Conservation (phyloP, 2,329 filamentous ascomycete species). For the Byssochlamys sp. region DNA sequence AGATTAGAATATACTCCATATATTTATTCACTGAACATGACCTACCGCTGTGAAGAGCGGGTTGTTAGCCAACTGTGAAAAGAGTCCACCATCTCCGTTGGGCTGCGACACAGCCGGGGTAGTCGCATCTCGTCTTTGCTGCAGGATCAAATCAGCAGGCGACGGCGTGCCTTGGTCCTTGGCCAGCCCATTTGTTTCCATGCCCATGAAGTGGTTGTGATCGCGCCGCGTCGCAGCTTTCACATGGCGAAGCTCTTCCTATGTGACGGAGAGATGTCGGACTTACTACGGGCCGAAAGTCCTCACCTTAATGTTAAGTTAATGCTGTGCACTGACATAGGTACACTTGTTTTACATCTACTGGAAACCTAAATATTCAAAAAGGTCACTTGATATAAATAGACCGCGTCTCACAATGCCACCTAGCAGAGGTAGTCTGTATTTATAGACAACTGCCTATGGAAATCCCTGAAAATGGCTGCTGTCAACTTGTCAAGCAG, state of each 20-base stretch:
- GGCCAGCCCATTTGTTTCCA: constrained; percentile 28
- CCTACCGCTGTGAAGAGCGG: constrained; percentile 43
- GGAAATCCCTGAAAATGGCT: neutral
- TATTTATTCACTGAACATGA: constrained; percentile 1
- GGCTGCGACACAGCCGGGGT: constrained; percentile 18
- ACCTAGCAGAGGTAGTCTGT: too few relatives aligned
- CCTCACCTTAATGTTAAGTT: neutral
- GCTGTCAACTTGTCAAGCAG: neutral
- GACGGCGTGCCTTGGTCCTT: constrained; percentile 19
- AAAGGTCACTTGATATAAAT: neutral
- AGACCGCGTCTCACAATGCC: too few relatives aligned
- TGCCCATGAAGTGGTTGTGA: constrained; percentile 14
- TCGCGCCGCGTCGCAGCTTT: neutral
- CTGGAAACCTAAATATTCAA: neutral
- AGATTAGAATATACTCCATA: neutral
- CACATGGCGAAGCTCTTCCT: constrained; percentile 1
- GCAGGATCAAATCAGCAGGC: constrained; percentile 26
- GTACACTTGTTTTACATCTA: neutral
- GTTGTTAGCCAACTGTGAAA: constrained; percentile 38
- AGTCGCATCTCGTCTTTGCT: constrained; percentile 24
- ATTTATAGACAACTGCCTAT: too few relatives aligned
- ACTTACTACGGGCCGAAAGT: constrained; percentile 21
- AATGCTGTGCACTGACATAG: neutral
- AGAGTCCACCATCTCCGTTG: constrained; percentile 30
- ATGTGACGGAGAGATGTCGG: constrained; percentile 16